phyloP scores from a whole-genome alignment of 805 yeast species.

The Schwanniomyces vanrijiae region DNA sequence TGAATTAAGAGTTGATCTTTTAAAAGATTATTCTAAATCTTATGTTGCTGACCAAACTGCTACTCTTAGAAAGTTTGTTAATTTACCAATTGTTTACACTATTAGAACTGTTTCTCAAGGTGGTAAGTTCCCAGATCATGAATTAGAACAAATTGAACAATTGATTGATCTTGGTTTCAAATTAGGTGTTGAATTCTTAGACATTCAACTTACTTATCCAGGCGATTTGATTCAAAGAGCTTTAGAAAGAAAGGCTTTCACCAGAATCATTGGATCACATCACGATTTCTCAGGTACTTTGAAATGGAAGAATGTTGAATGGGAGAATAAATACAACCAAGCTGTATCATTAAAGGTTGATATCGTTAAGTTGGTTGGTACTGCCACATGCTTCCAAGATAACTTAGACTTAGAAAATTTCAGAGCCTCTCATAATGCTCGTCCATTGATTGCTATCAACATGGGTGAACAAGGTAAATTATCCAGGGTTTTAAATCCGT shows the following conservation, averaged over 20 bases:
- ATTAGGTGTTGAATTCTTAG: constrained; percentile 78
- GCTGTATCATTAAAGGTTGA: constrained; percentile 70
- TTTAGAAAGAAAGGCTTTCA: constrained; percentile 52
- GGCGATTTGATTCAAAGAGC: constrained; percentile 52
- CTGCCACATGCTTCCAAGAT: constrained; percentile 63
- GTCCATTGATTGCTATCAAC: constrained; percentile 82
- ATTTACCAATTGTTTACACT: constrained; percentile 79
- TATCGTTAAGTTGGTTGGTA: constrained; percentile 79
- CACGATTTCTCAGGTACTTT: constrained; percentile 67
- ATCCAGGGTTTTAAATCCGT: constrained; percentile 71
- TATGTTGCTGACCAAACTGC: constrained; percentile 78
- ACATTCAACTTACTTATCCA: constrained; percentile 74
- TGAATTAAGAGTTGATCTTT: constrained; percentile 77
- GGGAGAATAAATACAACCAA: constrained; percentile 70
- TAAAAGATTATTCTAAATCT: constrained; percentile 47
- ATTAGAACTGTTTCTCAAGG: constrained; percentile 80
- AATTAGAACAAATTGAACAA: constrained; percentile 43
- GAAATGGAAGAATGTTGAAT: constrained; percentile 68
- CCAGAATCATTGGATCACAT: constrained; percentile 79
- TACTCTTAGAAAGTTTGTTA: constrained; percentile 58
- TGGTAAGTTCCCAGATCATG: constrained; percentile 71
- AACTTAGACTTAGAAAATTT: constrained; percentile 72
- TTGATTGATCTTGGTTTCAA: constrained; percentile 65
- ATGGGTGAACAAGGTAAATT: constrained; percentile 76
- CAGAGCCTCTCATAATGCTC: constrained; percentile 50